Conservation (phyloP, 495 filamentous ascomycete genomes). For the Aspergillus baeticus region DNA sequence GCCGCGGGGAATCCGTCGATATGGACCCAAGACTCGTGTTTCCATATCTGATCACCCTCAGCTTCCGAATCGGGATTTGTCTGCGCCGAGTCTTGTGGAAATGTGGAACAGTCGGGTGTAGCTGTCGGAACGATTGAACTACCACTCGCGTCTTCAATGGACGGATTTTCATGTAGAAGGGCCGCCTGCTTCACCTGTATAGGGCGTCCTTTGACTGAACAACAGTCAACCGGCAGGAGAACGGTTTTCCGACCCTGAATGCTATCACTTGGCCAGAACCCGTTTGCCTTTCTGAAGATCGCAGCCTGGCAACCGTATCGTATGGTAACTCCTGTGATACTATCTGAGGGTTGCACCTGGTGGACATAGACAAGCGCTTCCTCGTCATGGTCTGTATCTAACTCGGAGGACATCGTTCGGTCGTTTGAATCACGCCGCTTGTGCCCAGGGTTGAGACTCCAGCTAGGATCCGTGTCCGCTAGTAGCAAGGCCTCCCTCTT, state of each 20-base stretch:
- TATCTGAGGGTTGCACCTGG: slow-evolving; percentile 77
- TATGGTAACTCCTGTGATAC: slow-evolving; percentile 84
- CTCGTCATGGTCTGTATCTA: slow-evolving; percentile 58
- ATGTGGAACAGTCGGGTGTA: slow-evolving; percentile 18
- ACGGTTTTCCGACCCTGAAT: slow-evolving; percentile 81
- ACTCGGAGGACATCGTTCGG: slow-evolving; percentile 29
- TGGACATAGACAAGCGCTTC: slow-evolving; percentile 86
- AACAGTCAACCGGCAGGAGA: slow-evolving; percentile 86
- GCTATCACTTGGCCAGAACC: slow-evolving; percentile 89
- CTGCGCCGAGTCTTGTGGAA: slow-evolving; percentile 16
- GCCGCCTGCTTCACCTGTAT: slow-evolving; percentile 24
- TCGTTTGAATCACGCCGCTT: slow-evolving; percentile 63
- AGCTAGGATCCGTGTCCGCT: slow-evolving; percentile 48
- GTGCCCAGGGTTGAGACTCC: slow-evolving; percentile 46
- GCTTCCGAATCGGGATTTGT: slow-evolving; percentile 24
- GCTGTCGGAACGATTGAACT: slow-evolving; percentile 43
- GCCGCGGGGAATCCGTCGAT: slow-evolving; percentile 66
- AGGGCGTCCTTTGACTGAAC: slow-evolving; percentile 73
- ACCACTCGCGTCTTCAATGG: slow-evolving; percentile 35
- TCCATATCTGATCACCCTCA: slow-evolving; percentile 64
- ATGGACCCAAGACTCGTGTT: slow-evolving; percentile 81
- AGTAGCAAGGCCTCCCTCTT: slow-evolving; percentile 60
- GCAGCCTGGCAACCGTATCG: slow-evolving; percentile 81
- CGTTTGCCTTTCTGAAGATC: slow-evolving; percentile 80
- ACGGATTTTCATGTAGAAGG: slow-evolving; percentile 31